Base-by-base conservation (phyloP, 805 yeast species). In the Yarrowia sp. region DNA sequence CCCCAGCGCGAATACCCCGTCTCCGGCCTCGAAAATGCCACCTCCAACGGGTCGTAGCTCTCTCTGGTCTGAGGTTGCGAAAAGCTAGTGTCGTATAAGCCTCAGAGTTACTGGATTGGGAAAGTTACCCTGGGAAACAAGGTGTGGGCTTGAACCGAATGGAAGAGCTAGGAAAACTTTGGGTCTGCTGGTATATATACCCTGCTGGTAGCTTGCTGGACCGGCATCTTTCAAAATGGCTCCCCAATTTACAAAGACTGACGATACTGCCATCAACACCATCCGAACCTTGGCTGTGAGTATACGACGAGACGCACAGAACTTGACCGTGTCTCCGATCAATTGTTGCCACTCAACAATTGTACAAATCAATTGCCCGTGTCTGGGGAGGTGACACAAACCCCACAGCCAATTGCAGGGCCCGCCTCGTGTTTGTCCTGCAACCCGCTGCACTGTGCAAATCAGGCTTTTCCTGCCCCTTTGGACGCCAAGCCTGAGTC, bases 201-300 rank as follows among this genome's bases (percentile, higher is more conserved):
- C 58, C 58, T 33, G 29, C 21, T 14, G 32, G 32, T 24, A 14
- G 56, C 56, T 49, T 51, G 58, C 58, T 51, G 7, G 32, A 31
- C 31, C 10, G 19, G 16, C 42, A 51, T 35, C 58, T 51, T 33
- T 9, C 55, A 70, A 67, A 56, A 65, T 63, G 24, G 72, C 70
- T 51, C 67, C 47, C 35, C 61, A 63, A 32, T 76, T 74, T 69
- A 71, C 81, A 58, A 86, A 83, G 65, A 77, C 88, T 70, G 96
- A 92, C 76, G 79, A 79, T 68, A 80, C 80, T 74, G 89, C 97
- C 63, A 80, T 93, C 77, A 81, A 83, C 81, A 90, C 98, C 69
- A 88, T 93, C 79, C 90, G 97, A 80, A 78, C 86, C 65, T 82
- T 93, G 70, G 85, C 98, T 33, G 89, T 74, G 72, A 65, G 75